Base-by-base conservation (phyloP, 2,329 filamentous ascomycete genomes). In the Ophiostoma populinum region DNA sequence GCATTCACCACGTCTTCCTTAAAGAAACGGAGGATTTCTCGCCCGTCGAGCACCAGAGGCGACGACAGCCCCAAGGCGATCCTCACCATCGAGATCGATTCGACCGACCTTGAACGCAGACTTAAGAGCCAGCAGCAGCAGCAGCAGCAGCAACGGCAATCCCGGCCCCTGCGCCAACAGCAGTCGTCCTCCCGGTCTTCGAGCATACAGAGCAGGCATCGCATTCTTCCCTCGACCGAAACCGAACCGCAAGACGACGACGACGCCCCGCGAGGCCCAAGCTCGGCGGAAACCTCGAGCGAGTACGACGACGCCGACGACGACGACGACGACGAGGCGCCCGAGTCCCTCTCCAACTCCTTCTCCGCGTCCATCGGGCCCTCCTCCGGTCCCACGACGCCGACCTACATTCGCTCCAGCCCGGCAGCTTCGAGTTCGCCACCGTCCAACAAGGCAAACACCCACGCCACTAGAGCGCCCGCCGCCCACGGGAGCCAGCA, bases 1-100 rank as follows among this genome's bases (percentile, higher is more conserved):
- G 58, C 64, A 55, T 62, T 67, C 72, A 77, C 66, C 57, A 77
- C 72, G 72, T 75, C 71, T 71, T 75, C 70, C 62, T 64, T 60
- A 66, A 77, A 76, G 70, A 77, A 76, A 71, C 66, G 71, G 64
- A 76, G 70, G 67, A 67, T 76, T 49, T 61, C 60, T 50, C 64
- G 61, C 47, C 59, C 55, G 51, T 53, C 55, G 43, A 33, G 30
- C 19, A 44, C 34, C 31, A 40, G 35, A 52, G 55, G 46, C 52
- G 54, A 51, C 58, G 65, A 51, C 35, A 43, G 24, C 31, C 43
- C 39, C 47, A 35, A 44, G 49, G 42, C 49, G 45, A 34, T 42
- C 37, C 46, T 52, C 46, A 34, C 42, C 51, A 42, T 49, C 45
- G 30, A 40, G 51, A 42, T 49, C 45, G 30, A 40, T 41, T 21